These are phyloP conservation scores for Phyllosticta capitalensis DNA, from an alignment of 2,329 filamentous ascomycete genomes.

Conservation along the genomic window DNA sequence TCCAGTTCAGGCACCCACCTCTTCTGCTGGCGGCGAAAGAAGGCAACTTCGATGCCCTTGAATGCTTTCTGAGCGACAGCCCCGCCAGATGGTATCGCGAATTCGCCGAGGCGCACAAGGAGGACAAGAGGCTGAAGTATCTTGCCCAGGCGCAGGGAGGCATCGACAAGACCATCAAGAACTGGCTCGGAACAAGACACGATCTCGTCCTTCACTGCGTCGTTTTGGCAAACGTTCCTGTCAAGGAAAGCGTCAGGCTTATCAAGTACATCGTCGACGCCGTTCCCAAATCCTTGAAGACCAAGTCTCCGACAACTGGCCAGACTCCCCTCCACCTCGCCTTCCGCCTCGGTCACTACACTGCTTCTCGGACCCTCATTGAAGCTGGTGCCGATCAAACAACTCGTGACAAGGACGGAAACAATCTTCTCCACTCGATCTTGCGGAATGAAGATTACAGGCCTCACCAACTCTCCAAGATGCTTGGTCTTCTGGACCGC, in stretches of 20 bases:
- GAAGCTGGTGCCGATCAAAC: constrained; percentile 61
- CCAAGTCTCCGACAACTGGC: constrained; percentile 41
- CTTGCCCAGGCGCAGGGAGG: constrained; percentile 52
- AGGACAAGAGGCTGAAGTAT: constrained; percentile 53
- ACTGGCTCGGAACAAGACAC: constrained; percentile 54
- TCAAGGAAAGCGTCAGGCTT: constrained; percentile 40
- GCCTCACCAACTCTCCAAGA: constrained; percentile 27
- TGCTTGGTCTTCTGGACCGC: constrained; percentile 51
- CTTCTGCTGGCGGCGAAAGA: constrained; percentile 48
- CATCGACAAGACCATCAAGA: constrained; percentile 52
- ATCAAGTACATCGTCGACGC: constrained; percentile 57
- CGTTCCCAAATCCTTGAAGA: constrained; percentile 53
- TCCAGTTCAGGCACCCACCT: constrained; percentile 41
- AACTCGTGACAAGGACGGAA: constrained; percentile 47
- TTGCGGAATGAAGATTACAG: constrained; percentile 15
- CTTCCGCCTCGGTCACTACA: constrained; percentile 44
- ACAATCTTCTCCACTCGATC: constrained; percentile 61
- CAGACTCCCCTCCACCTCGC: constrained; percentile 63
- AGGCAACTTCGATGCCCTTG: constrained; percentile 56
- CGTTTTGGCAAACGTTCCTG: constrained; percentile 23
- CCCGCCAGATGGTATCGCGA: constrained; percentile 59
- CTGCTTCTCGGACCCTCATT: constrained; percentile 53
- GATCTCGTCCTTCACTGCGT: constrained; percentile 56
- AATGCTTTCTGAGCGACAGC: constrained; percentile 68
- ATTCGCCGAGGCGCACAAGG: constrained; percentile 53